These are phyloP conservation scores for Glycine tomentella DNA, from an alignment of 306 rosid species.

Conservation along the genomic window DNA sequence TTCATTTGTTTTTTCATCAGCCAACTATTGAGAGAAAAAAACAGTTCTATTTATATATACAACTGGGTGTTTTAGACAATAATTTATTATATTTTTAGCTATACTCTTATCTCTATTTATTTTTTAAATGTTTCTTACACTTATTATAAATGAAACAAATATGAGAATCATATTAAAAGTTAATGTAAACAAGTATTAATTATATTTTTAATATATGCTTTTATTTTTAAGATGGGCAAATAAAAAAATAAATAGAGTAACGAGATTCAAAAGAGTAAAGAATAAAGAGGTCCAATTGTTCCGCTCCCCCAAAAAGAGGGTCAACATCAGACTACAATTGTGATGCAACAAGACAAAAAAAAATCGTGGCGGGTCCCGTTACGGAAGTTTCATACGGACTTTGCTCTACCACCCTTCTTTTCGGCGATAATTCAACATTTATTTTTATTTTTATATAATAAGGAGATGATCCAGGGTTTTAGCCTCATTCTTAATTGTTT, in stretches of 20 bases:
- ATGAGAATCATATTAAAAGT: too few species aligned
- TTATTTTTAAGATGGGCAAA: not conserved
- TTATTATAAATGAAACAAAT: too few species aligned
- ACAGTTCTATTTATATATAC: too few species aligned
- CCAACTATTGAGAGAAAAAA: not conserved
- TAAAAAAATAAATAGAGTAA: not conserved
- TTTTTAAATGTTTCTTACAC: too few species aligned
- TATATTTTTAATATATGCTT: too few species aligned
- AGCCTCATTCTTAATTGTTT: too few species aligned
- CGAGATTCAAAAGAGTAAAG: not conserved
- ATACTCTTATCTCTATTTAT: too few species aligned
- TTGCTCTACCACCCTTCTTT: not conserved
- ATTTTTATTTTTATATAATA: not conserved
- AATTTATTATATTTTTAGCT: too few species aligned
- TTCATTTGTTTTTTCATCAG: not conserved
- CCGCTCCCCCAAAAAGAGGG: not conserved
- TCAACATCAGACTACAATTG: not conserved
- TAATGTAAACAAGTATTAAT: too few species aligned
- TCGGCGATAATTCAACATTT: conserved; percentile 32
- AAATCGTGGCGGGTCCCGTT: conserved; percentile 1
- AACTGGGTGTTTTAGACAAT: not conserved
- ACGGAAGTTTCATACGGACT: not conserved
- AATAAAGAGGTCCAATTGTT: not conserved
- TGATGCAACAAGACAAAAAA: not conserved
- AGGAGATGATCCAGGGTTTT: not conserved